A percentile compares a stretch with the other conserved stretches of the same genome.
Conservation (phyloP, 2,329 filamentous ascomycete genomes). For the Ophiostoma pallidulum region DNA sequence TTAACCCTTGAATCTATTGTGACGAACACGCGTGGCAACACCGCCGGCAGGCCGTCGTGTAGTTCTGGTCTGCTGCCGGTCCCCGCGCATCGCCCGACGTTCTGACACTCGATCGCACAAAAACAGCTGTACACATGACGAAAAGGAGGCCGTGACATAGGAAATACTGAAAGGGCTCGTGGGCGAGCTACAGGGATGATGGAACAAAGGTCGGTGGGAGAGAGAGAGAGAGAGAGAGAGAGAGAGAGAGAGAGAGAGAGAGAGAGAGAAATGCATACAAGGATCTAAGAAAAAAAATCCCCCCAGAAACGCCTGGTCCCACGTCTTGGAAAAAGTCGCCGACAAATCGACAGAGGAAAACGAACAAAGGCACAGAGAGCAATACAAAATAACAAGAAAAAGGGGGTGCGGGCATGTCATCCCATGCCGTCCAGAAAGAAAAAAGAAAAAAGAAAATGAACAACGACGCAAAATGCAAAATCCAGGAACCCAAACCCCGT, state of each 20-base stretch:
- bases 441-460: background rate
- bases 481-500: background rate
- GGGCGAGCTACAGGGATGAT: no score
- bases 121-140: no score
- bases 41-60: no score
- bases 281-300: background rate
- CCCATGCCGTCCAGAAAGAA: constrained; percentile 1
- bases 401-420: background rate
- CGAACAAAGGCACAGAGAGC: background rate
- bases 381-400: background rate
- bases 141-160: no score
- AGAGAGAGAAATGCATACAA: no score
- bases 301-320: background rate
- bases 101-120: no score
- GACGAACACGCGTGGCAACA: no score
- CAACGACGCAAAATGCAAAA: background rate
- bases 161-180: background rate
- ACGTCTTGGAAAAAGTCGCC: background rate
- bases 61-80: no score
- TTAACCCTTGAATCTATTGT: no score
- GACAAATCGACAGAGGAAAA: background rate
- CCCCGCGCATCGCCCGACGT: no score
- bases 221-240: background rate
- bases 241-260: no score
- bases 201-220: background rate